Evolutionary conservation across 75 land plant species (phyloP), one percentile per base, ranked within the genome.

Genomic region (Azolla pinnata): DNA sequence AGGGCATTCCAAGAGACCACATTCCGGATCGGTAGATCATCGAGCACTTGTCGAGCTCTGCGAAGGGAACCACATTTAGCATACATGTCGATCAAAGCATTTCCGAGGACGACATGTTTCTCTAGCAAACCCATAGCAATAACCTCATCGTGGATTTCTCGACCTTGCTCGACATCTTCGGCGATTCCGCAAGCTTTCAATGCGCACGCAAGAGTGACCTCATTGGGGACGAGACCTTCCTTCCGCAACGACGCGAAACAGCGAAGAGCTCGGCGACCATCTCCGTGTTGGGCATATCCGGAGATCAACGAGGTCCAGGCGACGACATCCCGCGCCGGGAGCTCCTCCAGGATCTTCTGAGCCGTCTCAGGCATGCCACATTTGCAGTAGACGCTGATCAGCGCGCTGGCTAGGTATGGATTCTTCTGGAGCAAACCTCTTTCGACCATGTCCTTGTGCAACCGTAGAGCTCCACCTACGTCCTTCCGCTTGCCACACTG

Each of bases 241-340:
- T 16, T 12, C 38, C 65, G 54, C 40, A 35, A 5, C 10, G 5
- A 5, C 5, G 5, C 40, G 10, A 35, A 35, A 35, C 40, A 35
- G 12, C 40, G 5, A 21, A 83, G 1, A 16, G 87, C 77, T 26
- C 73, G 66, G 2, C 71, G 65, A 25, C 67, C 72, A 45, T 66
- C 62, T 33, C 68, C 81, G 50, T 72, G 60, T 46, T 70, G 71
- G 45, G 73, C 73, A 64, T 77, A 73, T 5, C 74, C 83, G 62
- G 59, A 62, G 0, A 81, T 48, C 67, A 84, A 28, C 18, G 78
- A 54, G 14, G 80, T 78, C 75, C 67, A 72, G 0, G 55, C 60
- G 10, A 68, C 44, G 1, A 71, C 58, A 58, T 44, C 29, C 26
- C 56, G 50, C n/a, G n/a, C n/a, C n/a, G n/a, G n/a, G n/a, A n/a